Evolutionary conservation across 306 rosid genomes (phyloP).

Genomic region (Dalbergia oliveri): DNA sequence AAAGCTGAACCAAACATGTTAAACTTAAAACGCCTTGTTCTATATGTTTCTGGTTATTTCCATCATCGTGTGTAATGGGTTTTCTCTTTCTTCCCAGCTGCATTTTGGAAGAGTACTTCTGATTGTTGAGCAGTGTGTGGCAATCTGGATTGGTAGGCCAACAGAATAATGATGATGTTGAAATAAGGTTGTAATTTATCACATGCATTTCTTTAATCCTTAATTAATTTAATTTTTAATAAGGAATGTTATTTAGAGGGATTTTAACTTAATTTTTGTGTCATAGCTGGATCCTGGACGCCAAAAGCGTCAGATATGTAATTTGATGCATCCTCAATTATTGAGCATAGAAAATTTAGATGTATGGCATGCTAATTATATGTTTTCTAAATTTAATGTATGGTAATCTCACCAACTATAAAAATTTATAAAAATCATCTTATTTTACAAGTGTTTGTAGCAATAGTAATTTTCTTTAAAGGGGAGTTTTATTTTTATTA

Average conservation of each 20-base stretch:
- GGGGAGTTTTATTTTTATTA: too few relatives aligned
- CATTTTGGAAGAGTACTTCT: background rate
- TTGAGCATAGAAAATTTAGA: background rate
- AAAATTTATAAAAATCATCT: background rate
- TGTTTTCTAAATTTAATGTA: background rate
- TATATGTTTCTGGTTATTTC: background rate
- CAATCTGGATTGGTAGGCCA: background rate
- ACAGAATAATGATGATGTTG: background rate
- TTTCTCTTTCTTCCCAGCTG: background rate
- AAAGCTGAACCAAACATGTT: background rate
- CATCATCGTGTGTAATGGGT: background rate
- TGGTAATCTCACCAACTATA: background rate
- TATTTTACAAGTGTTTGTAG: background rate
- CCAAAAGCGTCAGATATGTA: too few relatives aligned
- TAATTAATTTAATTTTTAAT: background rate
- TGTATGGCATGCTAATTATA: background rate
- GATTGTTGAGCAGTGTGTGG: background rate
- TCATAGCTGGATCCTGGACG: background rate
- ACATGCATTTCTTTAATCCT: background rate
- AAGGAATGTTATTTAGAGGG: background rate
- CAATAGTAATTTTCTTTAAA: too few relatives aligned
- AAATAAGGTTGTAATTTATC: background rate
- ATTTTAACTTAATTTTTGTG: background rate
- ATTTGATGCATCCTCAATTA: background rate
- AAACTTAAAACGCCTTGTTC: background rate